These are phyloP conservation scores for Fusarium tanahbumbuense DNA, from an alignment of 2,329 filamentous ascomycete genomes.

Conservation along the genomic window DNA sequence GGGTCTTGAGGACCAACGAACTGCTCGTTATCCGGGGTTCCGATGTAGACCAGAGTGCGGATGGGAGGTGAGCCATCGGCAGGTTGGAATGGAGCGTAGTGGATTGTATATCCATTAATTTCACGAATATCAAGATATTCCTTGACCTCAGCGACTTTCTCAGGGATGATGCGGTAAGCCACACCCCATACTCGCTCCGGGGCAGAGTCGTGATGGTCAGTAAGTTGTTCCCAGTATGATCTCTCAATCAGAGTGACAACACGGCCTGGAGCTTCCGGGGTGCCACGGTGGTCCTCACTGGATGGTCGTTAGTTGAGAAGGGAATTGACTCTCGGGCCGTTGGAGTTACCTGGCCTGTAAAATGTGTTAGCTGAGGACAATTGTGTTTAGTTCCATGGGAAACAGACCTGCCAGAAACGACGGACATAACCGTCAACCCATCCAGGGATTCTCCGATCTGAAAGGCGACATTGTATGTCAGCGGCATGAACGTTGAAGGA, in stretches of 20 bases:
- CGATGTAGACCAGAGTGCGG: slow-evolving; percentile 86
- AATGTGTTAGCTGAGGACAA: slow-evolving; percentile 13
- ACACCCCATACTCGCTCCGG: slow-evolving; percentile 86
- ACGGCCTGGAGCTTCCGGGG: slow-evolving; percentile 85
- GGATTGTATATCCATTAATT: slow-evolving; percentile 96
- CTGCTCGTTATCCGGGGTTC: slow-evolving; percentile 90
- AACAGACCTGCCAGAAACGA: slow-evolving; percentile 94
- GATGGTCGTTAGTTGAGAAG: slow-evolving; percentile 5
- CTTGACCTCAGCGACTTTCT: slow-evolving; percentile 82
- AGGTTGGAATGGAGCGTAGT: slow-evolving; percentile 85
- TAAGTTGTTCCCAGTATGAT: slow-evolving; percentile 82
- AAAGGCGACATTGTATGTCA: slow-evolving; percentile 5
- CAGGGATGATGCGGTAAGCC: slow-evolving; percentile 83
- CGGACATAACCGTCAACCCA: slow-evolving; percentile 95
- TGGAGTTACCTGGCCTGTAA: slow-evolving; percentile 50
- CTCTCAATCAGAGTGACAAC: slow-evolving; percentile 93
- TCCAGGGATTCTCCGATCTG: slow-evolving; percentile 86
- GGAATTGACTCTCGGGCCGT: neutral
- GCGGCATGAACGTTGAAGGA: slow-evolving; percentile 3
- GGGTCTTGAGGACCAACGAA: slow-evolving; percentile 89
- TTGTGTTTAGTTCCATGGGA: slow-evolving; percentile 2
- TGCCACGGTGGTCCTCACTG: slow-evolving; percentile 95
- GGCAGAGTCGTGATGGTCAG: slow-evolving; percentile 71
- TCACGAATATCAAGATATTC: slow-evolving; percentile 95
- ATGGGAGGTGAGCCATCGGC: slow-evolving; percentile 56